phyloP scores from a whole-genome alignment of 176 grass and related monocot genomes.

The Oryza brachyantha region DNA sequence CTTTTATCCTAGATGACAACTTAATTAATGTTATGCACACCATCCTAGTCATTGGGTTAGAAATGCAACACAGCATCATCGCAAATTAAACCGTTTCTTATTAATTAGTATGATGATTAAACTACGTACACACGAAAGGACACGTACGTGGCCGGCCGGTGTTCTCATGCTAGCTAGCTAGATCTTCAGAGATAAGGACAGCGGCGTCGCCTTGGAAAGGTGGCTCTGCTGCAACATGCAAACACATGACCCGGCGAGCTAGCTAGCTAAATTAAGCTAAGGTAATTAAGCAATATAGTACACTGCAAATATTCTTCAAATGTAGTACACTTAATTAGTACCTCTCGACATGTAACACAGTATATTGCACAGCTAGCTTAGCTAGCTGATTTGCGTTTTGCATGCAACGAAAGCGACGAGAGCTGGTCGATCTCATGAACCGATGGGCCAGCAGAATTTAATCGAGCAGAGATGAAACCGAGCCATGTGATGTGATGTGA shows the following conservation, averaged over 20 bases:
- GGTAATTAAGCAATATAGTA: neutral
- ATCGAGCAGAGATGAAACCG: neutral
- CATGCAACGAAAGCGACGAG: neutral
- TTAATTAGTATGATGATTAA: neutral
- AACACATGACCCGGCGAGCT: conserved; percentile 29
- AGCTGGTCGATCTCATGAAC: too few relatives aligned
- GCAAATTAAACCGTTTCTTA: neutral
- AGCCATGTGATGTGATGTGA: conserved; percentile 29
- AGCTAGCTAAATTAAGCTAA: neutral
- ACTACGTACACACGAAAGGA: neutral
- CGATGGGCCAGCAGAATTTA: neutral
- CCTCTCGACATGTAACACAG: neutral
- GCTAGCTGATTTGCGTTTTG: neutral
- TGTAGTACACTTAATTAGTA: too few relatives aligned
- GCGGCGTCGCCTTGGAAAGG: conserved; percentile 30
- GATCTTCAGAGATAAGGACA: conserved; percentile 44
- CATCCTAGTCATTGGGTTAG: too few relatives aligned
- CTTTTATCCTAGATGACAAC: too few relatives aligned
- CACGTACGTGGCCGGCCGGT: conserved; percentile 5
- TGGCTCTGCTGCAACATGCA: conserved; percentile 22
- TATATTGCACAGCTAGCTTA: too few relatives aligned
- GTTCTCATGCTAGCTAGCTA: conserved; percentile 2
- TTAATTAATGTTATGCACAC: too few relatives aligned
- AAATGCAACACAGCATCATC: neutral
- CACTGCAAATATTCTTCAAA: too few relatives aligned